Base-by-base conservation (phyloP, 2,329 filamentous ascomycete species). In the Neoarthrinium moseri region DNA sequence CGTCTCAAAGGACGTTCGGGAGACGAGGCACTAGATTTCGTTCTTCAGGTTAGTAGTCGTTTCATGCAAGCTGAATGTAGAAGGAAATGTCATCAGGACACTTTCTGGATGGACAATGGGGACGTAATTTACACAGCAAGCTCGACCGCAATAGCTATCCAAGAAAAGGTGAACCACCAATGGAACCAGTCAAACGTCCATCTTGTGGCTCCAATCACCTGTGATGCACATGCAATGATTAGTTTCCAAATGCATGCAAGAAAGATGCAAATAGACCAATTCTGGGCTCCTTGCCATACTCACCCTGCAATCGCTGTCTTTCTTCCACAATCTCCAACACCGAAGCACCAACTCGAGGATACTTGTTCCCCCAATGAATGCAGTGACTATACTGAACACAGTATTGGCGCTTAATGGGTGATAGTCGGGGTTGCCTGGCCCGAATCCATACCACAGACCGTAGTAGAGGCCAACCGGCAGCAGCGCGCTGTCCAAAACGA, bases 381-480 rank as follows among this genome's bases (percentile, higher is more conserved):
- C 73, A 1, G 75, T 78, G 49, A 74, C 74, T 50, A 78, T 77
- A 50, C 69, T 73, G 62, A 77, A 77, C 50, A 74, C 65, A 20
- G 52, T 49, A 22, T 47, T 51, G 21, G 49, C 46, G 22, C 41
- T 46, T 15, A 51, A 26, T 18, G n/a, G 11, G 8, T 39, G 5
- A 69, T 63, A 39, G 65, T 65, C 42, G 73, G 60, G 21, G 65
- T 47, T 48, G 17, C 48, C 48, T 13, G 48, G 46, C 35, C 48
- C 48, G 33, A 40, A 32, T 48, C 68, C 69, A 51, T 82, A 83
- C 75, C 77, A 81, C 34, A 84, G 66, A 36, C 73, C 70, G 67
- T 78, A 84, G 63, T 83, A 84, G 4, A 84, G 67, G 4, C 69
- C 73, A 48, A 84, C 69, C 18, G 81, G 81, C 62, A 81, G 76